Conservation (phyloP, 176 grass and related monocot genomes). For the Rhynchospora pubera region DNA sequence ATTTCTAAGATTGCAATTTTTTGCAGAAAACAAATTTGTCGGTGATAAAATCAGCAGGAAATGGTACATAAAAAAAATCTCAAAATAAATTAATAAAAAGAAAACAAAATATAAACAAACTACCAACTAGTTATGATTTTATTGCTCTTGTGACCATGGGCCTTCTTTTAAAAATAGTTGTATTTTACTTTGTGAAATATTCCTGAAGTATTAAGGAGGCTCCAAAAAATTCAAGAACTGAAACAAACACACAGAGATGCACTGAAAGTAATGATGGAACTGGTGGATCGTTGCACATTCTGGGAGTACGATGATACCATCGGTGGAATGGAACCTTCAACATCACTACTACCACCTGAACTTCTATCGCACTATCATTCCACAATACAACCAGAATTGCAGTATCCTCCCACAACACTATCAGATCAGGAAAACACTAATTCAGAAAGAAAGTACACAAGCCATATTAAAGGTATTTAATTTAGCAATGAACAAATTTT, state of each 20-base stretch:
- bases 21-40: too few species aligned
- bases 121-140: background rate
- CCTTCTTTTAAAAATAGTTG: background rate
- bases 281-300: background rate
- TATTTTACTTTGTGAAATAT: background rate
- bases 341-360: background rate
- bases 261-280: background rate
- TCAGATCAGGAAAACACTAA: background rate
- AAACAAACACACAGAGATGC: slow-evolving; percentile 3
- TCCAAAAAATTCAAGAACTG: background rate
- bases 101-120: background rate
- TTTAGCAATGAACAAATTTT: background rate
- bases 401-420: too few species aligned
- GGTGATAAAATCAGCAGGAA: background rate
- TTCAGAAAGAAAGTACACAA: background rate
- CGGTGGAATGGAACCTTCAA: background rate
- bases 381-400: too few species aligned
- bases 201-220: background rate
- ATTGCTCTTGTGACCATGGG: too few species aligned
- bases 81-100: background rate
- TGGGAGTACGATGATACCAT: background rate
- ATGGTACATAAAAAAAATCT: background rate
- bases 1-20: background rate
- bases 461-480: background rate
- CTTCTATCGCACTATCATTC: too few species aligned